phyloP scores from a whole-genome alignment of 306 rosid species.

The Cicer pinnatifidum region DNA sequence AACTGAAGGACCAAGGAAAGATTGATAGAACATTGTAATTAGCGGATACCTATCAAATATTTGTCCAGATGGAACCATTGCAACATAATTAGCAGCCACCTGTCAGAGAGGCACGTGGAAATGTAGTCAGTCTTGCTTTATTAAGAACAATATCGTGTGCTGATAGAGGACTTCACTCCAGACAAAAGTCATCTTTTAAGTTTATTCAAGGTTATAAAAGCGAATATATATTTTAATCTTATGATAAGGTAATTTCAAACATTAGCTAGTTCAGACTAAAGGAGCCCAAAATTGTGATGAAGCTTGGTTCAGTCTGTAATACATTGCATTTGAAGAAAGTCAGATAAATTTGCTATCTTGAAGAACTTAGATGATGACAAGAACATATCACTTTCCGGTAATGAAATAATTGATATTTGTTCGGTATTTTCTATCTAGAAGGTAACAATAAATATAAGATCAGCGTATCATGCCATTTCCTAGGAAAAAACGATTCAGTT shows the following conservation, averaged over 20 bases:
- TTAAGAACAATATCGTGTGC: slow-evolving; percentile 8
- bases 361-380: neutral
- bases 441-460: neutral
- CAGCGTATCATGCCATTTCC: neutral
- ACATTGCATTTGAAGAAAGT: neutral
- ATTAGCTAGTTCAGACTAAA: slow-evolving; percentile 3
- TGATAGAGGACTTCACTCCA: slow-evolving; percentile 13
- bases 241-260: slow-evolving; percentile 21
- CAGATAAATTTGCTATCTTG: neutral
- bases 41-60: slow-evolving; percentile 80
- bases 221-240: slow-evolving; percentile 1
- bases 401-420: slow-evolving; percentile 4
- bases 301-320: neutral
- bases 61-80: slow-evolving; percentile 97
- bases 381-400: neutral
- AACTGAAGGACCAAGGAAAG: slow-evolving; percentile 36
- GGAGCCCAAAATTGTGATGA: neutral
- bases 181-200: slow-evolving; percentile 12
- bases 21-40: slow-evolving; percentile 29
- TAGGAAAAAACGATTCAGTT: slow-evolving; percentile 15
- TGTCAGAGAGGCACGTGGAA: slow-evolving; percentile 44
- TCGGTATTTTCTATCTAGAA: too few relatives aligned
- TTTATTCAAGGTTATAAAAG: slow-evolving; percentile 22
- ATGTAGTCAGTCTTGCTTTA: slow-evolving; percentile 1
- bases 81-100: slow-evolving; percentile 97